These are phyloP conservation scores for Acephala macrosclerotiorum DNA, from an alignment of 2,329 filamentous ascomycete species.

Conservation along the genomic window DNA sequence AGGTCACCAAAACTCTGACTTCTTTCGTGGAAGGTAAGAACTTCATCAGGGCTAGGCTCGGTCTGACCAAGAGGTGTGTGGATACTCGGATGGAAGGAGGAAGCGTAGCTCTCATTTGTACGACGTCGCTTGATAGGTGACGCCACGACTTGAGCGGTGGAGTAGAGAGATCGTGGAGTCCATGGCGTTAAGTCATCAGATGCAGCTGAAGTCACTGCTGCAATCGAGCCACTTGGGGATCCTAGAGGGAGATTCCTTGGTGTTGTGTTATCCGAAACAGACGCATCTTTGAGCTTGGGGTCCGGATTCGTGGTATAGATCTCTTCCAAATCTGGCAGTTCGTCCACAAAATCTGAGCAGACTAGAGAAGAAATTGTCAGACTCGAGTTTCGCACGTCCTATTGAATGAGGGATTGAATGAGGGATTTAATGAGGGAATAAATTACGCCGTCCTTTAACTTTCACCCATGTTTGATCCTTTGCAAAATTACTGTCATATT, in stretches of 20 bases:
- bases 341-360: conserved; percentile 36
- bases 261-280: not conserved
- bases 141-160: conserved; percentile 1
- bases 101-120: conserved; percentile 12
- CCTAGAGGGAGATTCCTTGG: not conserved
- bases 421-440: not conserved
- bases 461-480: conserved; percentile 45
- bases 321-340: conserved; percentile 32
- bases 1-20: not conserved
- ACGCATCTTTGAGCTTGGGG: not conserved
- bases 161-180: conserved; percentile 14
- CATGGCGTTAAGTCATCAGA: conserved; percentile 6
- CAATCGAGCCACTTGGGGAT: not conserved
- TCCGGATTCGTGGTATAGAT: conserved; percentile 23
- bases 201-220: conserved; percentile 4
- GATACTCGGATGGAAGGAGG: not conserved
- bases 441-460: conserved; percentile 38
- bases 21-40: conserved; percentile 3
- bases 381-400: not conserved
- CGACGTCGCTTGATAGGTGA: conserved; percentile 20
- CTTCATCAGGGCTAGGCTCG: not conserved
- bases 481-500: conserved; percentile 43
- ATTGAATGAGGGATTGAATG: not conserved
- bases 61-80: not conserved
- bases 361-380: conserved; percentile 17